Evolutionary conservation across 306 rosid species (phyloP).

Genomic region (Malus sylvestris): DNA sequence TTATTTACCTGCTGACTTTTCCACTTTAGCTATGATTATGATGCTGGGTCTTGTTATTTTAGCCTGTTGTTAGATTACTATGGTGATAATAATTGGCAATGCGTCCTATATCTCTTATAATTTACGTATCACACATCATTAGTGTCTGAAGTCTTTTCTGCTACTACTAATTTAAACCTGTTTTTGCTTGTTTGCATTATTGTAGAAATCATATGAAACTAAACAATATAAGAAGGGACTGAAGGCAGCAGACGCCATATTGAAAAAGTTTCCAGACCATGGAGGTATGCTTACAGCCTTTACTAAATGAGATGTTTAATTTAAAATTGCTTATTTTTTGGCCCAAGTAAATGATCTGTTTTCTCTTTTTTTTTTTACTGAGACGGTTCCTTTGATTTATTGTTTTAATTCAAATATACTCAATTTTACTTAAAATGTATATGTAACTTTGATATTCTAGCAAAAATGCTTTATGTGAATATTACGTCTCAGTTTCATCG

Average conservation of each 20-base stretch:
- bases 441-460: neutral
- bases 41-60: neutral
- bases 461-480: neutral
- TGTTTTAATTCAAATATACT: neutral
- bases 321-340: neutral
- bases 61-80: neutral
- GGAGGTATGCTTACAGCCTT: constrained; percentile 58
- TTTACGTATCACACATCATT: neutral
- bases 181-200: constrained; percentile 3
- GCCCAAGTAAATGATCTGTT: neutral
- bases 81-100: neutral
- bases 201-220: constrained; percentile 96
- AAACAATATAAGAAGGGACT: constrained; percentile 96
- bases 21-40: neutral
- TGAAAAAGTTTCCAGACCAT: constrained; percentile 92
- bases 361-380: neutral
- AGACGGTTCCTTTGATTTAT: neutral
- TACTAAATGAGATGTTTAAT: neutral
- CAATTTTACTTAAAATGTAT: neutral
- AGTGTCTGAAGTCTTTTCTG: neutral
- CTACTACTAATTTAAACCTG: constrained; percentile 3
- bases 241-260: constrained; percentile 93
- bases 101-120: neutral
- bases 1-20: neutral
- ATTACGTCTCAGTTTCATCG: neutral